Conservation (phyloP, 345 rosid species). For the Pistacia vera region DNA sequence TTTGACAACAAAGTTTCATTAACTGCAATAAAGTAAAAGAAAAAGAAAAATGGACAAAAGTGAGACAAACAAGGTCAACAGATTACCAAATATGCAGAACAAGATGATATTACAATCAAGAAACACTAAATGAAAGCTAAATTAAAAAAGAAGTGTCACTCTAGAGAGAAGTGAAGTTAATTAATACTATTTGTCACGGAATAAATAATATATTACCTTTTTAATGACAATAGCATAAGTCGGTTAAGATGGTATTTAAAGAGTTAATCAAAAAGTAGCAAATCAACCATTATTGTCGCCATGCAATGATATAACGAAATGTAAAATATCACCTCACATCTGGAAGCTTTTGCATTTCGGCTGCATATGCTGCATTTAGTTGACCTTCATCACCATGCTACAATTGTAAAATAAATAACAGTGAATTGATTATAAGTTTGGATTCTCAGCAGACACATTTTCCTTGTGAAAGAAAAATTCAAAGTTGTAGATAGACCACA, state of each 20-base stretch:
- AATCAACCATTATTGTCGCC: background rate
- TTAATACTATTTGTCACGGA: background rate
- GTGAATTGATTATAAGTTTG: constrained; percentile 13
- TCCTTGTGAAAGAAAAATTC: background rate
- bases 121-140: background rate
- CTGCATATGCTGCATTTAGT: constrained; percentile 73
- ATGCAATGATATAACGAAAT: constrained; percentile 11
- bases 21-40: too few relatives aligned
- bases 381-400: constrained; percentile 96
- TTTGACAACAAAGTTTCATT: too few relatives aligned
- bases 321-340: constrained; percentile 74
- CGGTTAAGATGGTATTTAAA: background rate
- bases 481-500: background rate
- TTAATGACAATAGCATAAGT: constrained; percentile 11
- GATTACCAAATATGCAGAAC: background rate
- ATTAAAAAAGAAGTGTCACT: background rate
- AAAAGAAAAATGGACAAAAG: background rate
- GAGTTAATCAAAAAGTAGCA: background rate
- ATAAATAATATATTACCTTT: constrained; percentile 3
- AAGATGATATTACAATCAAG: background rate
- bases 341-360: constrained; percentile 79
- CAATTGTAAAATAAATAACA: constrained; percentile 15
- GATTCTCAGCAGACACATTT: background rate
- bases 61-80: too few relatives aligned
- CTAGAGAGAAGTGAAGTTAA: background rate